Percentiles rank a stretch among this genome's conserved stretches.
phyloP scores from a whole-genome alignment of 2,329 filamentous ascomycete species.

The Fusarium pseudograminearum region DNA sequence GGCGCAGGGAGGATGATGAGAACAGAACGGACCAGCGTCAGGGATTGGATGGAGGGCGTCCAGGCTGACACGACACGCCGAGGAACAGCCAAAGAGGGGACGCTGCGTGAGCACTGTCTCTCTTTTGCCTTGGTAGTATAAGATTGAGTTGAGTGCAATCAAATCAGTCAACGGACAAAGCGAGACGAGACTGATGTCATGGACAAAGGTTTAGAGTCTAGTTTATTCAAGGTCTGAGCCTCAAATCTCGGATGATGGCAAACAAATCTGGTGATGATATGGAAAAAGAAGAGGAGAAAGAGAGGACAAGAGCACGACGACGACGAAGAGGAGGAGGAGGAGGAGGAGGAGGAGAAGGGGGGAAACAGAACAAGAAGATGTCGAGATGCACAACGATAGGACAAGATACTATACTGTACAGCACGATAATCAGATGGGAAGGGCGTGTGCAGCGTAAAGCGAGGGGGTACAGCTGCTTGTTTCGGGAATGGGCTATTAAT shows the following conservation, averaged over 20 bases:
- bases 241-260: constrained; percentile 1
- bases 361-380: constrained; percentile 11
- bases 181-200: constrained; percentile 37
- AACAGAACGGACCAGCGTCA: constrained; percentile 25
- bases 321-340: neutral
- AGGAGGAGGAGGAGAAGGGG: too few species aligned
- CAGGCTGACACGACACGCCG: constrained; percentile 50
- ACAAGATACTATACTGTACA: constrained; percentile 1
- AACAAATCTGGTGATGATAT: neutral
- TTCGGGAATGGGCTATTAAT: constrained; percentile 38
- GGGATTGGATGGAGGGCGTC: constrained; percentile 50
- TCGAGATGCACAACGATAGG: constrained; percentile 15
- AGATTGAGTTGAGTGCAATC: constrained; percentile 19
- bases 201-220: neutral
- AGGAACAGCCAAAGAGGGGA: constrained; percentile 25
- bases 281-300: neutral
- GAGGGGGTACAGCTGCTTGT: constrained; percentile 27
- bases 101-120: constrained; percentile 29
- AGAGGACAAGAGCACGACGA: neutral
- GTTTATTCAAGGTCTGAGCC: neutral
- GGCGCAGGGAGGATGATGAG: constrained; percentile 46
- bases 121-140: constrained; percentile 22
- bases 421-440: constrained; percentile 19
- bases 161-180: constrained; percentile 23
- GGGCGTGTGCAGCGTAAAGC: constrained; percentile 15